These are phyloP conservation scores for Diaporthe citriasiana DNA, from an alignment of 2,329 filamentous ascomycete genomes.

Conservation along the genomic window DNA sequence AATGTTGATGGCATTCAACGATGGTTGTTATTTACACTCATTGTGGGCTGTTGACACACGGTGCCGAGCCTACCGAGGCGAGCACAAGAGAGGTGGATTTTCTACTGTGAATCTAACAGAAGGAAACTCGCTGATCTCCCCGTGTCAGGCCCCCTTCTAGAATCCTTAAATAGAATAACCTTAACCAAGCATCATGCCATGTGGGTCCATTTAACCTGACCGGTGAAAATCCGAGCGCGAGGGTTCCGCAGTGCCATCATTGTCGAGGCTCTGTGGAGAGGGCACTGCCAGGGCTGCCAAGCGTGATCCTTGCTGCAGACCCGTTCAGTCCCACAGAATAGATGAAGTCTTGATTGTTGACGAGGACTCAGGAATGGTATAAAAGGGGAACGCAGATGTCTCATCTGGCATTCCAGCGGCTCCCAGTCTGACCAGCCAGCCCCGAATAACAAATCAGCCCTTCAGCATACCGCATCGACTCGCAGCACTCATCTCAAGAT, in stretches of 20 bases:
- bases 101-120: not conserved
- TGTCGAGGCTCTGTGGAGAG: constrained; percentile 22
- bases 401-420: not conserved
- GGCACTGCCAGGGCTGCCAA: constrained; percentile 11
- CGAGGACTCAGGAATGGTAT: not conserved
- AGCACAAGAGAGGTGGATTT: not conserved
- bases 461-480: not conserved
- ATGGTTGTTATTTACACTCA: no score
- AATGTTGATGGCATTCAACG: not conserved
- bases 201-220: constrained; percentile 14
- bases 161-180: constrained; percentile 9
- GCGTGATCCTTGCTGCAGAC: constrained; percentile 3
- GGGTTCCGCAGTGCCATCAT: constrained; percentile 1
- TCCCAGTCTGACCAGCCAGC: not conserved
- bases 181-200: constrained; percentile 13
- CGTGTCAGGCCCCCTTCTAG: not conserved
- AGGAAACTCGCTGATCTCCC: not conserved
- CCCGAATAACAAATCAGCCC: no score
- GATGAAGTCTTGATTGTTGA: not conserved
- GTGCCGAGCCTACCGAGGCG: not conserved
- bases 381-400: not conserved
- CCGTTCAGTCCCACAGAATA: constrained; percentile 23
- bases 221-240: not conserved
- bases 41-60: not conserved
- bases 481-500: not conserved